A percentile compares a stretch with the other conserved stretches of the same genome.
Evolutionary conservation across 1,139 yeast species (phyloP).

Genomic region (Scheffersomyces cryptocercus): DNA sequence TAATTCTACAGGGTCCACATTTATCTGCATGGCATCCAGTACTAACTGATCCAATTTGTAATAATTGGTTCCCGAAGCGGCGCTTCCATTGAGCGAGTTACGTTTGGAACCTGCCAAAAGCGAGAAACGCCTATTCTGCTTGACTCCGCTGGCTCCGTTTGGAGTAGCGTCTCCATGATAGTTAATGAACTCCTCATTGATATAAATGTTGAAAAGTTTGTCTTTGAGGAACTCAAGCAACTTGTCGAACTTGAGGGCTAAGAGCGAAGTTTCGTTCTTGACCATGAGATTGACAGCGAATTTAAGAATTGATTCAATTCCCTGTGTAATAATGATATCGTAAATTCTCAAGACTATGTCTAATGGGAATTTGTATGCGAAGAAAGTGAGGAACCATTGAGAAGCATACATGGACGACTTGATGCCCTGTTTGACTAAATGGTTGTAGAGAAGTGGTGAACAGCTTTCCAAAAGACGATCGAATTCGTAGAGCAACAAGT

Average conservation of each 20-base stretch:
- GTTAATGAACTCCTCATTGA: slow-evolving; percentile 41
- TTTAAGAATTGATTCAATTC: slow-evolving; percentile 77
- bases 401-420: slow-evolving; percentile 92
- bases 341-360: slow-evolving; percentile 79
- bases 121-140: slow-evolving; percentile 16
- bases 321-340: slow-evolving; percentile 86
- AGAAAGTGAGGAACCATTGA: slow-evolving; percentile 93
- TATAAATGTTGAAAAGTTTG: slow-evolving; percentile 69
- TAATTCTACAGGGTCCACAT: slow-evolving; percentile 70
- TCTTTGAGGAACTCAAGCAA: slow-evolving; percentile 77
- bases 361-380: slow-evolving; percentile 90
- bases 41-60: slow-evolving; percentile 76
- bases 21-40: slow-evolving; percentile 72
- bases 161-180: slow-evolving; percentile 14
- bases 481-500: slow-evolving; percentile 80
- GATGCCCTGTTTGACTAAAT: slow-evolving; percentile 80
- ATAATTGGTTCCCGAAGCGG: slow-evolving; percentile 18
- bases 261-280: slow-evolving; percentile 59
- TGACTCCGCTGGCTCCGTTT: slow-evolving; percentile 6
- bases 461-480: slow-evolving; percentile 77
- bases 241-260: slow-evolving; percentile 70
- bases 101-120: slow-evolving; percentile 20
- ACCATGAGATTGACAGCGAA: slow-evolving; percentile 79
- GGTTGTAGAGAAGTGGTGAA: slow-evolving; percentile 69
- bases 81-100: slow-evolving; percentile 9